Evolutionary conservation across 441 rosid species (phyloP), one percentile per base, ranked within the genome.

Genomic region (Erodium chrysanthum): DNA sequence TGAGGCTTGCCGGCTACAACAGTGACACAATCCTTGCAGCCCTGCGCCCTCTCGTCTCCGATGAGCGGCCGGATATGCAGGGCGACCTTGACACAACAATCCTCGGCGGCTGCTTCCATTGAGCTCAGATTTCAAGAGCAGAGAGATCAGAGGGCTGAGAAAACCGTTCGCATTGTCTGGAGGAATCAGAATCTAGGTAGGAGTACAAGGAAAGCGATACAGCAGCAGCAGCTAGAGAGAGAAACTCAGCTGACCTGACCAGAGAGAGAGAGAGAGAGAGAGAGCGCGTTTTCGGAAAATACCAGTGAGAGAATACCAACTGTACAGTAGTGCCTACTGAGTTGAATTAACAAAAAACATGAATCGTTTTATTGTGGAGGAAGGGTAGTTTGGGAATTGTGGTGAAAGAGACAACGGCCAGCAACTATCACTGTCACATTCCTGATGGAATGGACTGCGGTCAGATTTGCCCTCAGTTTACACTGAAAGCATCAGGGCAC

Each of bases 51-150:
- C 79, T 94, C 99, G 56, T 94, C 99, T 21, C 85, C 89, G 74
- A 94, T 90, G 63, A 94, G 92, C n/a, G 99, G 99, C 70, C 99
- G 83, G 15, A 94, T 75, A 67, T 94, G 97, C 65, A 94, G 95
- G 12, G 99, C 92, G 70, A 94, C 99, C 75, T 91, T 94, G 20
- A 94, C 97, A 64, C 91, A 94, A 31, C 99, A 94, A 76, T 90
- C 89, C 81, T 85, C 96, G 3, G 80, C 73, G 64, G 69, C 69
- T 69, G 88, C 77, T 79, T 92, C 98, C 96, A 90, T 37, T 6
- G 42, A 37, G 2, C 1, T 27, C 29, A 27, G 3, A 27, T 27
- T 27, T 1, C 3, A 27, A 7, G 15, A 50, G 61, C 14, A 1
- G 25, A 54, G 25, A 52, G 59, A 52, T 20, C 27, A 54, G 25